Percentiles rank a stretch among this genome's conserved stretches.
These are phyloP conservation scores for Phylloporus rhodoxanthus DNA, from an alignment of 768 basidiomycete species.

Conservation along the genomic window DNA sequence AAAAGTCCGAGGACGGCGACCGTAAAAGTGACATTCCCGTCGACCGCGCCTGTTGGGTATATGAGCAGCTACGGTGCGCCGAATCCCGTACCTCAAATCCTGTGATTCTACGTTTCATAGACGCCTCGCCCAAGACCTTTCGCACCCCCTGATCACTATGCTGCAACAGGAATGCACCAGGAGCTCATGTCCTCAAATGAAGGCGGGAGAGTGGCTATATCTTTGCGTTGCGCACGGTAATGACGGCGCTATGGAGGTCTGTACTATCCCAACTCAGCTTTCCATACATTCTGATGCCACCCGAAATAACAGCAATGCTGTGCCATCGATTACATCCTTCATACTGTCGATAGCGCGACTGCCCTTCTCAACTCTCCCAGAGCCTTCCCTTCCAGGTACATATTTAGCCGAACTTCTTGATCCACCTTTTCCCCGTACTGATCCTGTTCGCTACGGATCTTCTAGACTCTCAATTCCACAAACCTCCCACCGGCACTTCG, in stretches of 20 bases:
- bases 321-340: slow-evolving; percentile 93
- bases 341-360: slow-evolving; percentile 90
- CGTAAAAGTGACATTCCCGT: slow-evolving; percentile 51
- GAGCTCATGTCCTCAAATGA: slow-evolving; percentile 91
- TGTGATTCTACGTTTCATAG: slow-evolving; percentile 32
- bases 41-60: slow-evolving; percentile 83
- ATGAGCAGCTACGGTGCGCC: slow-evolving; percentile 53
- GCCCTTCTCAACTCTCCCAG: slow-evolving; percentile 86
- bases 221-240: slow-evolving; percentile 92
- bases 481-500: slow-evolving; percentile 81
- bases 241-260: slow-evolving; percentile 80
- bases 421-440: slow-evolving; percentile 18
- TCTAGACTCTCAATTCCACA: slow-evolving; percentile 72
- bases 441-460: slow-evolving; percentile 6
- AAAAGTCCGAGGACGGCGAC: slow-evolving; percentile 26
- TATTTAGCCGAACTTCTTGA: slow-evolving; percentile 12
- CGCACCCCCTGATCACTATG: slow-evolving; percentile 78
- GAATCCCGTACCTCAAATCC: not conserved
- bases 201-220: slow-evolving; percentile 97
- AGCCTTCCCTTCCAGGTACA: slow-evolving; percentile 86
- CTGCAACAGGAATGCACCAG: slow-evolving; percentile 86
- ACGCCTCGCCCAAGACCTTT: slow-evolving; percentile 82
- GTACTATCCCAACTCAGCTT: slow-evolving; percentile 13
- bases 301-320: slow-evolving; percentile 69
- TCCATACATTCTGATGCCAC: slow-evolving; percentile 15